Evolutionary conservation across 192 early-diverging fungal species (phyloP), one percentile per base, ranked within the genome.

Genomic region (Phlyctochytrium bullatum): DNA sequence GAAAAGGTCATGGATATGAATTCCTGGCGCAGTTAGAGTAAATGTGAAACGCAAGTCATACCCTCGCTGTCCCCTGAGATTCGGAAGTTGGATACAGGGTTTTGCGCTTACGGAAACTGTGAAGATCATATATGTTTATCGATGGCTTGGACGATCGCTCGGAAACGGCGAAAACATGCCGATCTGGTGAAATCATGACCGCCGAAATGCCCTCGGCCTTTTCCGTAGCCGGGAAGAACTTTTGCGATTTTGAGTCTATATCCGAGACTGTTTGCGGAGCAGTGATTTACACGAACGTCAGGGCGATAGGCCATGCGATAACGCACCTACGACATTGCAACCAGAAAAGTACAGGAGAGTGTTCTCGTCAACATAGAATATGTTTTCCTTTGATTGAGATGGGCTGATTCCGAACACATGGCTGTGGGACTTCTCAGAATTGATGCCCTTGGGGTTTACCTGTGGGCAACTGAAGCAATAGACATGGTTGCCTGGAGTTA

Each of bases 281-380:
- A 56, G 17, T 58, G 54, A 24, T 51, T 2, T 33, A 61, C 3
- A 61, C 6, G 14, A 27, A 33, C 59, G 33, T 47, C 20, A 47
- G 40, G 20, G 29, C 60, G 25, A 33, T 61, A 14, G 6, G 36
- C 34, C 35, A 51, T 3, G 3, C 36, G 23, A 20, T 24, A 14
- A 14, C 62, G 14, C 72, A 81, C 82, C 67, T 28, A 84, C 62
- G 33, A 80, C 61, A 59, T 84, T 84, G 64, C 71, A 67, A 59
- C 82, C 82, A 6, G 79, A 79, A 31, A 78, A 73, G 54, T 74
- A 84, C 23, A 81, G n/a, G 20, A 79, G 56, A 16, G 82, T 84
- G 34, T 77, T 78, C 50, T 84, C 80, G 57, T 84, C 82, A 33
- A 81, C 67, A 65, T 74, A 81, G 66, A 71, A 78, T 2, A 84